phyloP scores from a whole-genome alignment of 768 basidiomycete species.

The Paxillus rubicundulus region DNA sequence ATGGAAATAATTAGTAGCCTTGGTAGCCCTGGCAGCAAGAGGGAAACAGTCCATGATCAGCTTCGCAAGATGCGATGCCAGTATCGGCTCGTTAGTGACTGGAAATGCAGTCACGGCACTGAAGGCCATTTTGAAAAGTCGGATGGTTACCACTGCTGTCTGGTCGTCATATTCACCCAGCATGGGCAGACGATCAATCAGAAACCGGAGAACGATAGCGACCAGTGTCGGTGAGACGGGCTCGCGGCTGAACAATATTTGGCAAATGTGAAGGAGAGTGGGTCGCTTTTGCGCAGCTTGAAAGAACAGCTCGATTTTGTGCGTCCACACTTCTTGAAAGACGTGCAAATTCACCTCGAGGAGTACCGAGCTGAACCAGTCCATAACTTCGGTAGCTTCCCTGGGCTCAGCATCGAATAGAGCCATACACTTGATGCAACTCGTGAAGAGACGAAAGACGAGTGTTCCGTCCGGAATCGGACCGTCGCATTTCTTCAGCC shows the following conservation, averaged over 20 bases:
- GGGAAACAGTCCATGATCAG: constrained; percentile 97
- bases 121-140: constrained; percentile 95
- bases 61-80: constrained; percentile 91
- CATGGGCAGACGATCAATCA: constrained; percentile 76
- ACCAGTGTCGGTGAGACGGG: constrained; percentile 75
- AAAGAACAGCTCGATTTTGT: constrained; percentile 89
- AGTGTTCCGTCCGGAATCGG: constrained; percentile 81
- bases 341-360: constrained; percentile 85
- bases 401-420: constrained; percentile 74
- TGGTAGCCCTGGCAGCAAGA: constrained; percentile 85
- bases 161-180: constrained; percentile 85
- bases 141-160: constrained; percentile 79
- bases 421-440: constrained; percentile 79
- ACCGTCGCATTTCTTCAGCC: constrained; percentile 77
- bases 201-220: constrained; percentile 83
- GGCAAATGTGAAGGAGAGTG: constrained; percentile 79
- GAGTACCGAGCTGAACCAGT: constrained; percentile 73
- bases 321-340: constrained; percentile 95
- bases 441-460: constrained; percentile 84
- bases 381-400: constrained; percentile 76
- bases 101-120: constrained; percentile 77
- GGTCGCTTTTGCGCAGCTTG: constrained; percentile 73
- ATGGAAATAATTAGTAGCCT: constrained; percentile 90
- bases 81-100: constrained; percentile 78
- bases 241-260: constrained; percentile 78